Evolutionary conservation across 2,329 filamentous ascomycete genomes (phyloP), one percentile per base, ranked within the genome.

Genomic region (Fusarium virguliforme): DNA sequence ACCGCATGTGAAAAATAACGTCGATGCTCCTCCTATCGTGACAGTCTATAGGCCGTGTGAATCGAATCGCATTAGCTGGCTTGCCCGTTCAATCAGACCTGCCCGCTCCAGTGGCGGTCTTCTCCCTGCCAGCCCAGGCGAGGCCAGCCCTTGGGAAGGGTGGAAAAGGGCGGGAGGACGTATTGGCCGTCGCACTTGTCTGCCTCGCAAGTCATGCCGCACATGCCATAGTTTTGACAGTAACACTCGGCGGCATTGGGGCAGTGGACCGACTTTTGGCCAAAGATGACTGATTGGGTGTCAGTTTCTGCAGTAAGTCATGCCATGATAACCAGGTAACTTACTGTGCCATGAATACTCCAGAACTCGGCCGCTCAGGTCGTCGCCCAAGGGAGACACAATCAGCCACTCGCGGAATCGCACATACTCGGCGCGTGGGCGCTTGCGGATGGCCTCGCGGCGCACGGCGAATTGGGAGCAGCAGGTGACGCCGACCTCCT

Each of bases 311-410:
- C 1, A 22, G 32, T 22, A 34, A 8, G 8, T 9, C 40, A 6
- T 18, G 6, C 18, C n/a, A 32, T 13, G 12, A 22, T 22, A 34
- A 38, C 28, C 32, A 34, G 30, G 8, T 4, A 83, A 87, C 77
- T 85, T 83, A 77, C 89, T 84, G 76, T 92, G 90, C 90, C 90
- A 92, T 18, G 89, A 78, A 72, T 90, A 91, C 75, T 92, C 90
- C 76, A 91, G 85, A 3, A 91, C 84, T 24, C 89, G 82, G 2
- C 89, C 90, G 30, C 85, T 89, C 28, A 86, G 78, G 18, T 84
- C 83, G 74, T 91, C 88, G 6, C 82, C 82, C 56, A 89, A 76
- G 5, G 84, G 79, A 3, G 89, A 89, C 9, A 84, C 81, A n/a
- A 90, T 74, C 41, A 91, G 70, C 90, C 90, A 92, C 50, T 89